These are phyloP conservation scores for Cryptosporidium muris DNA, from an alignment of 169 alveolate species.

Conservation along the genomic window DNA sequence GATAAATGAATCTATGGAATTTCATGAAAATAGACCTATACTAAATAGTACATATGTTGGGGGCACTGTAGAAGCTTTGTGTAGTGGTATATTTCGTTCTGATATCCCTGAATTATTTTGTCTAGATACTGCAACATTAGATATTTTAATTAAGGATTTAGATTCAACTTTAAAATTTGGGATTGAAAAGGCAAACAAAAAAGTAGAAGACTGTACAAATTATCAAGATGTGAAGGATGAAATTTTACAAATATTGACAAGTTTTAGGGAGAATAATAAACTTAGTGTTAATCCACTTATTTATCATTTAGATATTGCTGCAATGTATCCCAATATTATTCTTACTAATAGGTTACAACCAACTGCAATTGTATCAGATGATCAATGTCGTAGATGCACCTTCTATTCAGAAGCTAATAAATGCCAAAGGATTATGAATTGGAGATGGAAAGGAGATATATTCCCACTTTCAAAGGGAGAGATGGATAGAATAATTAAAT, in stretches of 20 bases:
- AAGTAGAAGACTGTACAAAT: constrained; percentile 81
- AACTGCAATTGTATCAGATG: constrained; percentile 94
- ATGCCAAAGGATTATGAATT: constrained; percentile 89
- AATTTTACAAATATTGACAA: constrained; percentile 74
- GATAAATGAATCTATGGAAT: constrained; percentile 83
- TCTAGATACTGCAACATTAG: constrained; percentile 87
- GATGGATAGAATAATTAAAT: constrained; percentile 69
- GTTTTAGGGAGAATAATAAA: constrained; percentile 73
- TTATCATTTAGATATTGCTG: constrained; percentile 99
- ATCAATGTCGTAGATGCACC: constrained; percentile 92
- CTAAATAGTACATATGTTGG: constrained; percentile 91
- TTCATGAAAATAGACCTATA: constrained; percentile 80
- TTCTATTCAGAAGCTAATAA: constrained; percentile 88
- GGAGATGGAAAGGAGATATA: constrained; percentile 95
- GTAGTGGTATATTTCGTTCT: constrained; percentile 95
- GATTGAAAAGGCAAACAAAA: constrained; percentile 79
- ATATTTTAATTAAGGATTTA: constrained; percentile 83
- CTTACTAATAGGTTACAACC: constrained; percentile 98
- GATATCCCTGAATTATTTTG: constrained; percentile 94
- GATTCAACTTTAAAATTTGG: constrained; percentile 81
- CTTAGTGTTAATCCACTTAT: constrained; percentile 86
- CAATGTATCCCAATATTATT: constrained; percentile 99
- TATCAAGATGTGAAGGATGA: constrained; percentile 81
- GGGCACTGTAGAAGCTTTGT: constrained; percentile 96
- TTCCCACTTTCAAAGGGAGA: constrained; percentile 88